phyloP scores from a whole-genome alignment of 352 stramenopile genomes.

The Pythium dissimile region DNA sequence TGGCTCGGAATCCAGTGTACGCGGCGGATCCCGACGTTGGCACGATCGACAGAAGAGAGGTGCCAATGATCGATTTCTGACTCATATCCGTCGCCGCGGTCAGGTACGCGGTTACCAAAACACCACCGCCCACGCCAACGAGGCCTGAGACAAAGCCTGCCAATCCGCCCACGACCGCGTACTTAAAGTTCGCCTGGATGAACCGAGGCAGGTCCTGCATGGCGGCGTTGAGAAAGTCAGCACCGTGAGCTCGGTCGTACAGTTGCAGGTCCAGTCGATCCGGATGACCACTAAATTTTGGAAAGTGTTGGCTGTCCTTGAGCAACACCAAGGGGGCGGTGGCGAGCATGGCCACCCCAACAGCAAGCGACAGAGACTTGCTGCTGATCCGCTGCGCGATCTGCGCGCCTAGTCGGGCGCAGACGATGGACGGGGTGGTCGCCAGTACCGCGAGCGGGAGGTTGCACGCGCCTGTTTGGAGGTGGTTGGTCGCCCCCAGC shows the following conservation, averaged over 20 bases:
- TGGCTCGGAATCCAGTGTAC: constrained; percentile 64
- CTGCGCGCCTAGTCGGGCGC: constrained; percentile 64
- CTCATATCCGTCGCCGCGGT: constrained; percentile 77
- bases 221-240: constrained; percentile 40
- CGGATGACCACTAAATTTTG: constrained; percentile 47
- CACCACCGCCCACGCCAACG: constrained; percentile 73
- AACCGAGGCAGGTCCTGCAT: constrained; percentile 39
- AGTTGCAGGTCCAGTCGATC: constrained; percentile 69
- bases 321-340: constrained; percentile 78
- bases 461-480: constrained; percentile 64
- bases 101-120: constrained; percentile 84
- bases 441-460: constrained; percentile 62
- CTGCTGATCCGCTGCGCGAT: constrained; percentile 64
- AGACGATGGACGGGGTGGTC: constrained; percentile 67
- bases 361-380: constrained; percentile 67
- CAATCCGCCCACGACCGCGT: constrained; percentile 57
- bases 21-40: constrained; percentile 67
- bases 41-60: constrained; percentile 78
- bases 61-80: constrained; percentile 76
- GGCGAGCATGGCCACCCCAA: constrained; percentile 66
- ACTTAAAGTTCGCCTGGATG: constrained; percentile 58
- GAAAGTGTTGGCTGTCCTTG: constrained; percentile 71
- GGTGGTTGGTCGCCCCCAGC: constrained; percentile 65
- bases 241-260: constrained; percentile 24
- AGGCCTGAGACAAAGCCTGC: constrained; percentile 81